phyloP scores from a whole-genome alignment of 2,329 filamentous ascomycete species.

The Alternaria dauci region DNA sequence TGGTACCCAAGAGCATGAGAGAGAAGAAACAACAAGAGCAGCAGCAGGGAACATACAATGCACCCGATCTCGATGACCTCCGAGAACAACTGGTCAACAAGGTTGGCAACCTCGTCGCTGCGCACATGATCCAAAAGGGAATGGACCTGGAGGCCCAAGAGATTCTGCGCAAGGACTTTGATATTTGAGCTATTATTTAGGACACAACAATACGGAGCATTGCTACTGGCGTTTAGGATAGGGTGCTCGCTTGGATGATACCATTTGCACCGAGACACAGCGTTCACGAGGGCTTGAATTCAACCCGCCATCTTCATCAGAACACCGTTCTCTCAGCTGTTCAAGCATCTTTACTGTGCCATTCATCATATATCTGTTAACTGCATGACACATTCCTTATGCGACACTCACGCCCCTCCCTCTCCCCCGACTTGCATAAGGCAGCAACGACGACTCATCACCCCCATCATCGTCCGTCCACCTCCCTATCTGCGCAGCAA shows the following conservation, averaged over 20 bases:
- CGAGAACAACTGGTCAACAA: conserved; percentile 54
- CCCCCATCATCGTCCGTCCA: conserved; percentile 10
- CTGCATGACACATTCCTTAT: not conserved
- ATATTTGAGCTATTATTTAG: conserved; percentile 1
- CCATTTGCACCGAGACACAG: conserved; percentile 2
- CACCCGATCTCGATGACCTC: conserved; percentile 52
- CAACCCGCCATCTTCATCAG: not conserved
- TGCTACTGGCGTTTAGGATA: conserved; percentile 5
- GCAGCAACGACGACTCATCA: conserved; percentile 12
- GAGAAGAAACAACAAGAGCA: conserved; percentile 50
- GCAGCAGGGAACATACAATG: conserved; percentile 47
- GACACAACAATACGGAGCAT: not conserved
- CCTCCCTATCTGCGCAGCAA: not conserved
- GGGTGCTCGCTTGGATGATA: conserved; percentile 6
- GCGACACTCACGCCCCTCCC: not conserved
- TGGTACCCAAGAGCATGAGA: conserved; percentile 42
- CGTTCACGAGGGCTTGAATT: conserved; percentile 1
- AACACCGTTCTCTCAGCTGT: not conserved
- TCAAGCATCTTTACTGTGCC: not conserved
- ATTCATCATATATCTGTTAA: not conserved
- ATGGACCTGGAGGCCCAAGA: conserved; percentile 34
- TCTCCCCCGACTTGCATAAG: conserved; percentile 6
- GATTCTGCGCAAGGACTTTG: conserved; percentile 15
- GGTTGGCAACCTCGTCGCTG: conserved; percentile 52
- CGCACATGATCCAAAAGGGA: conserved; percentile 41